phyloP scores from a whole-genome alignment of 768 basidiomycete species.

The Boletus pseudopeckii region DNA sequence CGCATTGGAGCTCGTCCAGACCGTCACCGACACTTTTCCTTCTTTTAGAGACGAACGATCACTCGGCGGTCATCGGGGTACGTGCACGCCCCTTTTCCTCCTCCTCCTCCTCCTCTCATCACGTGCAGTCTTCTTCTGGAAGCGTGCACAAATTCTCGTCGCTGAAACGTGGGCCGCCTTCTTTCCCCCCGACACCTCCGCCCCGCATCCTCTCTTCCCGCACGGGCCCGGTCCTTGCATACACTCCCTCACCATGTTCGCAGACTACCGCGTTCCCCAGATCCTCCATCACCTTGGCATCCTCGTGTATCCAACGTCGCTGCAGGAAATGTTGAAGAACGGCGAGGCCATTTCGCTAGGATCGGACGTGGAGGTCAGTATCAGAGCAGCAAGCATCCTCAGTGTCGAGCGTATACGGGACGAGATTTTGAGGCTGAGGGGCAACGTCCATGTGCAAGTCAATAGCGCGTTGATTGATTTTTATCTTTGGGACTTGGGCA shows the following conservation, averaged over 20 bases:
- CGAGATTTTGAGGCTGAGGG: conserved; percentile 43
- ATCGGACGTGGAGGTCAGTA: conserved; percentile 67
- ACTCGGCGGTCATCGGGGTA: conserved; percentile 59
- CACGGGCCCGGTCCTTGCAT: conserved; percentile 54
- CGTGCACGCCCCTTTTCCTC: background rate
- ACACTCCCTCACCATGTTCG: conserved; percentile 84
- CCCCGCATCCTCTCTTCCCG: conserved; percentile 73
- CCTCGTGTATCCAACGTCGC: conserved; percentile 62
- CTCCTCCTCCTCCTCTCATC: background rate
- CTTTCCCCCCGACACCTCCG: conserved; percentile 50
- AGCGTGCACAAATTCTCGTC: conserved; percentile 86
- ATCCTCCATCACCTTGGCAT: conserved; percentile 82
- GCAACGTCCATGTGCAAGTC: conserved; percentile 32
- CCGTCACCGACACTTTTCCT: conserved; percentile 68
- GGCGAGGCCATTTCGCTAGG: conserved; percentile 50
- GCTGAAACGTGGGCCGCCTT: conserved; percentile 94
- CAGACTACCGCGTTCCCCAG: conserved; percentile 90
- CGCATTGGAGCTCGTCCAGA: conserved; percentile 68
- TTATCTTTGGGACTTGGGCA: conserved; percentile 86
- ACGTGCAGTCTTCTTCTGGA: conserved; percentile 73
- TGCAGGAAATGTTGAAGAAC: conserved; percentile 49
- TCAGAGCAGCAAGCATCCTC: conserved; percentile 77
- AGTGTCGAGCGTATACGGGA: conserved; percentile 73
- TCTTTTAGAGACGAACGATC: conserved; percentile 69
- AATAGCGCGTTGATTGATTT: conserved; percentile 88